phyloP scores from a whole-genome alignment of 2,329 filamentous ascomycete species.

The Penicillium verrucosum region DNA sequence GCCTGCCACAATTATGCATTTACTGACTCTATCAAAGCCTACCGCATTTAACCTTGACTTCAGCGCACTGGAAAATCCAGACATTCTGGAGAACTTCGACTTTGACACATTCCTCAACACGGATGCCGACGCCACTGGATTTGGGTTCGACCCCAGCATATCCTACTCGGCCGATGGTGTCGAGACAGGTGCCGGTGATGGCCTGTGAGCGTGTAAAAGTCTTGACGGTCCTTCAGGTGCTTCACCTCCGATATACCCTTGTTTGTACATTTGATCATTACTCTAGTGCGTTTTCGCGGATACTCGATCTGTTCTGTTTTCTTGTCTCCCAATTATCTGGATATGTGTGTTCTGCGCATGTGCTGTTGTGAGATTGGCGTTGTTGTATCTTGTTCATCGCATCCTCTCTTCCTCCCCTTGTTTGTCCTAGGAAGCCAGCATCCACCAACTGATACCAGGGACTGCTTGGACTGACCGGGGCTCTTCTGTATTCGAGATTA shows the following conservation, averaged over 20 bases:
- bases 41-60: constrained; percentile 44
- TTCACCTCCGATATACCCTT: constrained; percentile 39
- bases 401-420: constrained; percentile 16
- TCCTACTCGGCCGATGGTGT: constrained; percentile 41
- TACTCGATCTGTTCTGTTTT: constrained; percentile 19
- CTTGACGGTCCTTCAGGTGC: constrained; percentile 34
- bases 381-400: constrained; percentile 35
- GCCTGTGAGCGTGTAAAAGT: constrained; percentile 36
- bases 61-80: constrained; percentile 44
- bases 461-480: constrained; percentile 12
- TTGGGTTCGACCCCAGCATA: constrained; percentile 44
- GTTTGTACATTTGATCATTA: constrained; percentile 37
- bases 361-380: constrained; percentile 34
- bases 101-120: constrained; percentile 66
- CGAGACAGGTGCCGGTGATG: constrained; percentile 41
- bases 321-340: constrained; percentile 28
- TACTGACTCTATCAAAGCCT: constrained; percentile 20
- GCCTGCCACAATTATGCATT: background rate
- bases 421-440: constrained; percentile 11
- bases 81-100: constrained; percentile 57
- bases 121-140: constrained; percentile 43
- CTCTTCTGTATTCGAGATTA: constrained; percentile 26
- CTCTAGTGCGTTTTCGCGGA: constrained; percentile 25
- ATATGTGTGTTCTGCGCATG: constrained; percentile 26
- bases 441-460: constrained; percentile 15